Evolutionary conservation across 1,139 yeast species (phyloP), one percentile per base, ranked within the genome.

Genomic region (Geotrichum klebahnii): DNA sequence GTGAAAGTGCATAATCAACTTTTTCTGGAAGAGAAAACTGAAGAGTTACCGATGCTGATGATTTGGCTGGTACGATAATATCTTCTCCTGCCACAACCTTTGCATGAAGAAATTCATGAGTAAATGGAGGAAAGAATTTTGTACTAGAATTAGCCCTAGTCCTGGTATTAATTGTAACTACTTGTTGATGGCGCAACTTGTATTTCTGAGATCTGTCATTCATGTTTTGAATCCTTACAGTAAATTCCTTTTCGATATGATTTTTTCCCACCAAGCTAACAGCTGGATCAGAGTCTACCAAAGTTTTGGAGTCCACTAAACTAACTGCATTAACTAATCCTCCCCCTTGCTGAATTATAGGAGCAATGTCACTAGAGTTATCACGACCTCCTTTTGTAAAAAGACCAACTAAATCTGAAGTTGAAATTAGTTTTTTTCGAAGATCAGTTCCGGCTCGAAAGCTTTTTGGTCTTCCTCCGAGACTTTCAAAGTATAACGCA

Each of bases 281-380:
- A 22, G 48, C 50, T 2, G 56, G 52, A 23, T 49, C 54, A 6
- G 58, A 50, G 9, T 46, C 23, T 9, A 59, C 28, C 3, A 36
- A 41, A 1, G 72, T 67, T 55, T 69, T 66, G 51, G 67, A 65
- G 56, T 69, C 68, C 55, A 69, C 60, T 59, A 68, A 60, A 19
- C 64, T 66, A 34, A 66, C 68, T 17, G 70, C 72, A 52, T 67
- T 59, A 46, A 69, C 62, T 16, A 71, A 64, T 31, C 62, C 62
- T 14, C 59, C 52, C 29, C 62, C 62, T 46, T 59, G 62, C 42
- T 59, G 62, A 51, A 45, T 52, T 5, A 57, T 38, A 2, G 61
- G 61, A 16, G 57, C 57, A 19, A 14, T 5, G 14, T 44, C 33
- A 14, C 38, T 36, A 14, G 31, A 43, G 6, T 41, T 38, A 10